phyloP scores from a whole-genome alignment of 2,329 filamentous ascomycete species.

The Amauroascus verrucosus region DNA sequence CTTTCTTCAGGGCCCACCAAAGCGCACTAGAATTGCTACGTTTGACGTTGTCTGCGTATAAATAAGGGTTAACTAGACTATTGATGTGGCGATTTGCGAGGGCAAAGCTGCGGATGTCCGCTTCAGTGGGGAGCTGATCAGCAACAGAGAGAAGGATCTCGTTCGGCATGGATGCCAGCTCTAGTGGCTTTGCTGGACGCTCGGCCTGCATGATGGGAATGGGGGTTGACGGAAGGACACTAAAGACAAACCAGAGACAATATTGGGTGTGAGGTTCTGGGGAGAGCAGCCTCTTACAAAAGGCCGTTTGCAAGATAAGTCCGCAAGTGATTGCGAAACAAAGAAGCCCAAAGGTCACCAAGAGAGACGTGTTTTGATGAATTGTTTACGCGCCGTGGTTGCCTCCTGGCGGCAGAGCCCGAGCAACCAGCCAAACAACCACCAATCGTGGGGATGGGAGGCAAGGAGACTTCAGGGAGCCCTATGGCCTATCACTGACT shows the following conservation, averaged over 20 bases:
- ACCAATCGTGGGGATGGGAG: too few relatives aligned
- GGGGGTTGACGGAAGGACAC: background rate
- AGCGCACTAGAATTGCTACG: background rate
- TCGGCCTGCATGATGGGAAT: background rate
- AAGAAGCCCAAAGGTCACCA: too few relatives aligned
- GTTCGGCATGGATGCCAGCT: conserved; percentile 4
- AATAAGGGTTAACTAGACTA: background rate
- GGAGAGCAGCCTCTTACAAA: too few relatives aligned
- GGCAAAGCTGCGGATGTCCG: conserved; percentile 4
- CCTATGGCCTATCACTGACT: too few relatives aligned
- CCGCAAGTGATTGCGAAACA: too few relatives aligned
- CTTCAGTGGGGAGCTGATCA: background rate
- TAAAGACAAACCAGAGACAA: background rate
- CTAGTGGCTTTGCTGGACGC: background rate
- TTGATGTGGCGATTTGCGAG: conserved; percentile 7
- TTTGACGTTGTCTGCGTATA: conserved; percentile 8
- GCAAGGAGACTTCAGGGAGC: too few relatives aligned
- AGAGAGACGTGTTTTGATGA: too few relatives aligned
- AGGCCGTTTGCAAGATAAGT: too few relatives aligned
- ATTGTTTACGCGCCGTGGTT: too few relatives aligned
- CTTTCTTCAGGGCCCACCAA: conserved; percentile 2
- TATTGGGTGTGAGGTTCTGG: too few relatives aligned
- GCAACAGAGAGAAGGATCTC: conserved; percentile 10
- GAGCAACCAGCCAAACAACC: too few relatives aligned
- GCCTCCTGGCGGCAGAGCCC: too few relatives aligned